These are phyloP conservation scores for Pseudogymnoascus sp. DNA, from an alignment of 2,329 filamentous ascomycete species.

Conservation along the genomic window DNA sequence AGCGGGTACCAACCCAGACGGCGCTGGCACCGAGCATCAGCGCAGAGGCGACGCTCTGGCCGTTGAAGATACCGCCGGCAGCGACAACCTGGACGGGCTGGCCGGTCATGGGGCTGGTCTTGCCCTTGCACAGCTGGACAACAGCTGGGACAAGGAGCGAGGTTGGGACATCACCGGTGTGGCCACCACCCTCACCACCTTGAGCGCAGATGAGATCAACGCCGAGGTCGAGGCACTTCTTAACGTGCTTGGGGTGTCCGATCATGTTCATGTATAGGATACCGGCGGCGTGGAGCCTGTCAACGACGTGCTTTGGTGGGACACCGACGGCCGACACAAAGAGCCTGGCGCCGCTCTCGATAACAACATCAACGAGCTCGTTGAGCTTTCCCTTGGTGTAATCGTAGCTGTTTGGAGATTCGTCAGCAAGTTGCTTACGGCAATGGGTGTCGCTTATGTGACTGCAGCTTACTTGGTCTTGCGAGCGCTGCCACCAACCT, in stretches of 20 bases:
- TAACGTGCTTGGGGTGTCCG: conserved; percentile 96
- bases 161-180: conserved; percentile 91
- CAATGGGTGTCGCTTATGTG: conserved; percentile 4
- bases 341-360: conserved; percentile 81
- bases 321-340: conserved; percentile 97
- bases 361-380: conserved; percentile 84
- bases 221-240: conserved; percentile 88
- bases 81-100: conserved; percentile 84
- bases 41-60: conserved; percentile 78
- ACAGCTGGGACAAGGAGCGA: conserved; percentile 88
- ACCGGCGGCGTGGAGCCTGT: conserved; percentile 78
- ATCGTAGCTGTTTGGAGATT: conserved; percentile 64
- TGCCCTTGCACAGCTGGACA: conserved; percentile 68
- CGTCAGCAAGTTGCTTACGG: conserved; percentile 21
- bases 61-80: conserved; percentile 90
- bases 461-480: conserved; percentile 69
- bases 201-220: conserved; percentile 97
- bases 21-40: conserved; percentile 87
- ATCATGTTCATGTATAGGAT: conserved; percentile 99
- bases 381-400: conserved; percentile 98
- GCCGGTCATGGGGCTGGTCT: conserved; percentile 82
- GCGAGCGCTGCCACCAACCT: conserved; percentile 86
- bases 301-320: conserved; percentile 79
- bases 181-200: conserved; percentile 93
- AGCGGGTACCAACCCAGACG: conserved; percentile 96